A percentile compares a stretch with the other conserved stretches of the same genome.
Conservation (phyloP, 2,329 filamentous ascomycete species). For the Alternaria atra region DNA sequence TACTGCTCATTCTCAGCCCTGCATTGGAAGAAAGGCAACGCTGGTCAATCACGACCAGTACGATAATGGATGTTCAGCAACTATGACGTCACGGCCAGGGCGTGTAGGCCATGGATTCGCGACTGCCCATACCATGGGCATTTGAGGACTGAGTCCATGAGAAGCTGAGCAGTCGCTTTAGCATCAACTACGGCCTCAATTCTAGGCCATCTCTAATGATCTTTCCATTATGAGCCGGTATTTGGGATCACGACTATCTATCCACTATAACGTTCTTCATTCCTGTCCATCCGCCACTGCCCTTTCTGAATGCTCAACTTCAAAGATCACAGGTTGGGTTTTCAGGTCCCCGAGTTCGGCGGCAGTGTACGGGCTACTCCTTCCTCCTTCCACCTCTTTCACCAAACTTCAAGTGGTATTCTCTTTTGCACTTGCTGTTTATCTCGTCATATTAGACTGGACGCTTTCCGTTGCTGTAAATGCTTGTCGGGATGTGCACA, state of each 20-base stretch:
- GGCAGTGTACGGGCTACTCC: no score
- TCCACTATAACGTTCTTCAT: no score
- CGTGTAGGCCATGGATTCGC: not conserved
- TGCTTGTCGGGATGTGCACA: not conserved
- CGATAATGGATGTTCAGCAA: not conserved
- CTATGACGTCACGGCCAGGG: not conserved
- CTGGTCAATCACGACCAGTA: not conserved
- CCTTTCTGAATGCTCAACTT: no score
- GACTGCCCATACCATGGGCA: not conserved
- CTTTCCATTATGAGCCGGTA: not conserved
- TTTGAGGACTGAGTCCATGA: not conserved
- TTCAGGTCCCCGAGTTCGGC: no score
- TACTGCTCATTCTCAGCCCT: not conserved
- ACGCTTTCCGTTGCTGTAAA: conserved; percentile 6
- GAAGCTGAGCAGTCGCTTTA: no score
- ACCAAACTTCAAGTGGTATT: no score
- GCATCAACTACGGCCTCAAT: no score
- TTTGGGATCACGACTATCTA: not conserved
- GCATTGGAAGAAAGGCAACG: not conserved
- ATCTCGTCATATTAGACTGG: no score
- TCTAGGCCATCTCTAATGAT: not conserved
- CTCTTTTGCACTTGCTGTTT: no score
- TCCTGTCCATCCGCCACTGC: no score
- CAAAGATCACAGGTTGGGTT: no score
- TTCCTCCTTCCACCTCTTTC: no score